Evolutionary conservation across 106 monocot species (phyloP), one percentile per base, ranked within the genome.

Genomic region (Amphibolis antarctica): DNA sequence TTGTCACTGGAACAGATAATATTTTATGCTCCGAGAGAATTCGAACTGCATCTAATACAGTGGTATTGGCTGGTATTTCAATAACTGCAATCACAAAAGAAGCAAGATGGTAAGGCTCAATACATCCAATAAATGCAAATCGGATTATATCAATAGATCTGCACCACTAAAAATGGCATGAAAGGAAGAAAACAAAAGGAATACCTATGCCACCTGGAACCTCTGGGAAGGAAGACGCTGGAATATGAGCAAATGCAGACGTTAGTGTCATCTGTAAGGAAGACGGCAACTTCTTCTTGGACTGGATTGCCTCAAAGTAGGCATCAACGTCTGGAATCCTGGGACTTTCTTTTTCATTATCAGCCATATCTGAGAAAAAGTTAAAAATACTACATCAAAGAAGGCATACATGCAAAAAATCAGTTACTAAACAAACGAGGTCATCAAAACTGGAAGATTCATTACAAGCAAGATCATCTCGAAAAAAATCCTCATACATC

Each of bases 191-290:
- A 70, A 22, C 51, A 70, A 62, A 49, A 21, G 21, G 20, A 36
- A 20, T 29, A 86, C 98, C 98, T 88, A 81, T 79, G 36, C 98
- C 98, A 9, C 79, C 66, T 31, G 98, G 87, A 66, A 98, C 98
- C 27, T 84, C 77, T 6, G 91, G 98, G 54, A 91, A 98, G 11
- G 90, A 85, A 59, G 91, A 86, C 22, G 84, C 91, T 23, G 90
- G 80, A 62, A 98, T 90, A 42, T 82, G 71, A 57, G 70, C 63
- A 66, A 98, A 98, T 47, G 98, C 98, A 53, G 78, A 72, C 10
- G 85, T 91, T 59, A 98, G 42, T 14, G 85, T 76, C 44, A 74
- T 75, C 70, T 98, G 98, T 29, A 98, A 54, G 62, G 81, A 65
- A 55, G 18, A 26, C 22, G 98, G 98, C 19, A 98, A 36, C 69